Base-by-base conservation (phyloP, 1,139 yeast genomes). In the Arxiozyma telluris region DNA sequence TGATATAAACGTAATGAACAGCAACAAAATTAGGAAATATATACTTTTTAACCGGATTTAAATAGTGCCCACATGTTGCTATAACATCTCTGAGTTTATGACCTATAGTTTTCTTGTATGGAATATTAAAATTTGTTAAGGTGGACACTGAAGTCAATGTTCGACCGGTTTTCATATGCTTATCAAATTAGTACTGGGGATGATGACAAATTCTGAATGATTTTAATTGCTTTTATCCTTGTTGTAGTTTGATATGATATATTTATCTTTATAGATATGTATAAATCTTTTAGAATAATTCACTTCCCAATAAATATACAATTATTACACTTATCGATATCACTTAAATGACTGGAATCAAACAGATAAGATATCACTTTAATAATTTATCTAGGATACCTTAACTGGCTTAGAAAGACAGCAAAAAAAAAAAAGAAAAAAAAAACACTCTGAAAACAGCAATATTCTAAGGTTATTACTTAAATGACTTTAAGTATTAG, bases 21-120 rank as follows among this genome's bases (percentile, higher is more conserved):
- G 84, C 86, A 48, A 87, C 76, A 65, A 90, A 90, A 62, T 84
- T 84, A 17, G 94, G 93, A 41, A 85, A 72, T 8, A 86, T 58
- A 51, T 77, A 73, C 57, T 71, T 73, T 27, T 79, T 70, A 52
- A 77, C 68, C 0, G 91, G 90, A 23, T 75, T 73, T 17, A 74
- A 47, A 18, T 53, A 55, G 18, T 61, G 60, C 30, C 69, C 71
- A 20, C 67, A 20, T 6, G 53, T 53, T 2, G 70, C 73, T n/a
- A 72, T 62, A 17, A 60, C 58, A 61, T 73, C 76, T 53, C 76
- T 64, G 5, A 71, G 51, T 44, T 61, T 65, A 62, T 73, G 73
- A 12, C 76, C 76, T 18, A 69, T 50, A 3, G 75, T 61, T 54
- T 73, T 72, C 53, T 64, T 60, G 43, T 65, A 62, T 1, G 56